phyloP scores from a whole-genome alignment of 2,329 filamentous ascomycete species.

The Dactylella cylindrospora region DNA sequence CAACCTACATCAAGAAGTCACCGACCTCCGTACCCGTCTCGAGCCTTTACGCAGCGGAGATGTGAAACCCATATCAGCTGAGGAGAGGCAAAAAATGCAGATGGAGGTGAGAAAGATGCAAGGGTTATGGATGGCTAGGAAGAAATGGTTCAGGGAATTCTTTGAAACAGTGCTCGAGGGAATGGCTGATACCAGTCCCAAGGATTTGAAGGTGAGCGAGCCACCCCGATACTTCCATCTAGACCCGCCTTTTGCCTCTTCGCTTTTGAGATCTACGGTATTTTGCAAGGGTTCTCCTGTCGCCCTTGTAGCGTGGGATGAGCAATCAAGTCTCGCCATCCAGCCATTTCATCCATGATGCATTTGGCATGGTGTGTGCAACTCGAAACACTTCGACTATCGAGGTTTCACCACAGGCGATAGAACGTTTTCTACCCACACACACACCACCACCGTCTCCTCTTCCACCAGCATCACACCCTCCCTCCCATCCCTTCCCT shows the following conservation, averaged over 20 bases:
- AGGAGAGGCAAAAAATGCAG: constrained; percentile 46
- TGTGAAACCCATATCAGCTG: constrained; percentile 45
- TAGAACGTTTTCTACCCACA: not conserved
- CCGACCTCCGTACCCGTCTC: constrained; percentile 43
- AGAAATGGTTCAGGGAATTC: constrained; percentile 48
- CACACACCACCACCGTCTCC: constrained; percentile 9
- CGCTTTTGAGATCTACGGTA: constrained; percentile 14
- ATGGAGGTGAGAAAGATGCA: constrained; percentile 45
- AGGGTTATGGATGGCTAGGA: constrained; percentile 44
- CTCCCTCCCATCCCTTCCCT: too few species aligned
- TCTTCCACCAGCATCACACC: too few species aligned
- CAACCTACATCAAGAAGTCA: constrained; percentile 44
- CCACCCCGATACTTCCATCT: constrained; percentile 11
- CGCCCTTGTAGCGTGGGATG: constrained; percentile 13
- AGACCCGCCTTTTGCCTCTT: constrained; percentile 12
- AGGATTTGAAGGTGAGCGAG: constrained; percentile 38
- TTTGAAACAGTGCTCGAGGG: constrained; percentile 45
- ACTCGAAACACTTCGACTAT: constrained; percentile 42
- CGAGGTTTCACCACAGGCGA: constrained; percentile 35
- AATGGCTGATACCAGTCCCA: constrained; percentile 45
- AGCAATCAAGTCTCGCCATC: constrained; percentile 9
- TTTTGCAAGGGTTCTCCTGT: constrained; percentile 12
- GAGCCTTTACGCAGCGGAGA: constrained; percentile 43
- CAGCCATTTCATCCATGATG: constrained; percentile 29
- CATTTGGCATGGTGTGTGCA: constrained; percentile 40